Evolutionary conservation across 352 stramenopile species (phyloP).

Genomic region (Globisporangium perplexum): DNA sequence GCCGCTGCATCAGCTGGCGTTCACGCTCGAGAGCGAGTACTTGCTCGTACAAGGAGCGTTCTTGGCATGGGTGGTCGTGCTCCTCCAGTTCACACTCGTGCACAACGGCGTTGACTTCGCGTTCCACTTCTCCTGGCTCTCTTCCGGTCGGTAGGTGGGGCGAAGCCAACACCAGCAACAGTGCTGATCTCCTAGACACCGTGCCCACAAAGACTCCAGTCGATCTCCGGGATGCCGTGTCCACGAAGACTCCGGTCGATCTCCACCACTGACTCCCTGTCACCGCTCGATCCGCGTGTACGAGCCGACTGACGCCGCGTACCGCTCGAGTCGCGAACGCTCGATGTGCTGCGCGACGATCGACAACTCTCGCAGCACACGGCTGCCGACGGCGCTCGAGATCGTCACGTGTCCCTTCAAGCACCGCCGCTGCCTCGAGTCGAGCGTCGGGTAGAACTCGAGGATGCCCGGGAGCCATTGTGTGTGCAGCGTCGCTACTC

Average conservation of each 20-base stretch:
- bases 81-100: too few species aligned
- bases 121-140: too few species aligned
- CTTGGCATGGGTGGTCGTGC: too few species aligned
- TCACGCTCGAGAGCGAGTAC: background rate
- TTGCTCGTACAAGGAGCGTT: background rate
- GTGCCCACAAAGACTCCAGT: too few species aligned
- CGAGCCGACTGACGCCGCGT: constrained; percentile 43
- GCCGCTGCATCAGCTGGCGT: background rate
- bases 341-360: constrained; percentile 41
- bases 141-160: too few species aligned
- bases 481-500: constrained; percentile 19
- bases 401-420: constrained; percentile 43
- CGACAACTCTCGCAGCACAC: constrained; percentile 24
- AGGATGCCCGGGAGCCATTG: constrained; percentile 47
- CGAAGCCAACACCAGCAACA: too few species aligned
- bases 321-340: constrained; percentile 24
- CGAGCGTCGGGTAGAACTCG: constrained; percentile 32
- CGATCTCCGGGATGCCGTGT: too few species aligned
- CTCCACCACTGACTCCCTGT: background rate
- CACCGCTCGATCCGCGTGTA: constrained; percentile 22
- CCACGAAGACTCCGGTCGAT: too few species aligned
- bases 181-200: too few species aligned
- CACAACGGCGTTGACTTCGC: too few species aligned
- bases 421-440: constrained; percentile 30
- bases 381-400: constrained; percentile 18